Evolutionary conservation across 2,329 filamentous ascomycete species (phyloP).

Genomic region (Aspergillus nomiae): DNA sequence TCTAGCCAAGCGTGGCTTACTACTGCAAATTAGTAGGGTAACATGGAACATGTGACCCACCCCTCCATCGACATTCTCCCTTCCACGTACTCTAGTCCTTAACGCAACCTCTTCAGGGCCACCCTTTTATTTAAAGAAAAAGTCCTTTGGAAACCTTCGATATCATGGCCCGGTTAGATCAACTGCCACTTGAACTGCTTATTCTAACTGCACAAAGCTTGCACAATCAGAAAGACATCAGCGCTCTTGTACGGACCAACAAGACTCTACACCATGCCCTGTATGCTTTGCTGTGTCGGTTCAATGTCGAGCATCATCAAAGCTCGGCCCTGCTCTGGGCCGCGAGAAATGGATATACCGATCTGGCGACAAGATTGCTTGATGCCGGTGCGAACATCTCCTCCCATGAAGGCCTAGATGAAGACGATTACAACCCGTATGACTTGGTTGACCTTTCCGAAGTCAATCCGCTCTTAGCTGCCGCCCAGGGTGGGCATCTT

Average conservation of each 20-base stretch:
- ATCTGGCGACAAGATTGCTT: conserved; percentile 1
- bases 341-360: conserved; percentile 2
- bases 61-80: no score
- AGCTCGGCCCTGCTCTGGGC: conserved; percentile 8
- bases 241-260: conserved; percentile 3
- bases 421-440: neutral
- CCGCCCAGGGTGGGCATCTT: neutral
- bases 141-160: no score
- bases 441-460: neutral
- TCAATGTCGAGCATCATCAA: conserved; percentile 5
- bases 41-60: no score
- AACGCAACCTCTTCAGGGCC: no score
- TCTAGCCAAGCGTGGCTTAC: no score
- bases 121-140: no score
- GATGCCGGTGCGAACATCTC: conserved; percentile 6
- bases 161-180: conserved; percentile 1
- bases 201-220: neutral
- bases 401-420: neutral
- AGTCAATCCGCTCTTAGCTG: neutral
- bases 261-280: neutral
- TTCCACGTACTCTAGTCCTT: no score
- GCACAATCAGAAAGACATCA: neutral
- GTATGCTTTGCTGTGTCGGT: conserved; percentile 2
- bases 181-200: conserved; percentile 7
- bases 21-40: no score